phyloP scores from a whole-genome alignment of 768 basidiomycete species.

The Naematelia aurantialba region DNA sequence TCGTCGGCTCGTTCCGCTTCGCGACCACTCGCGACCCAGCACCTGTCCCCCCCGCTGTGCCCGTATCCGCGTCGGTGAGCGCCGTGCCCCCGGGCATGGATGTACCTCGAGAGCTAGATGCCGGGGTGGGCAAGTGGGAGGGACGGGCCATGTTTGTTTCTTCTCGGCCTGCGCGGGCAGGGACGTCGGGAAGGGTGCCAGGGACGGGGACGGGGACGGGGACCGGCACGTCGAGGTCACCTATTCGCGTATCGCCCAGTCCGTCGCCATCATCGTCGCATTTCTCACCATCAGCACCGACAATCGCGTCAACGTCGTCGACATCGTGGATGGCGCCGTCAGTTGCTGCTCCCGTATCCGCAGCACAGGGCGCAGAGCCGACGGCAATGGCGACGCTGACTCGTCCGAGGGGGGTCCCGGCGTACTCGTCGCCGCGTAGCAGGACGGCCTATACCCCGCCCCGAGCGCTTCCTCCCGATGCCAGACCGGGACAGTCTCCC shows the following conservation, averaged over 20 bases:
- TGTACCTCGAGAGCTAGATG: not conserved
- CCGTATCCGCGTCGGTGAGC: too few species aligned
- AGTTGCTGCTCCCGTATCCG: too few species aligned
- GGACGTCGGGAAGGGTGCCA: too few species aligned
- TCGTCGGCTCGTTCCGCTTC: not conserved
- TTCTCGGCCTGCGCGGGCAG: not conserved
- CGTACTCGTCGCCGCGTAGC: slow-evolving; percentile 18
- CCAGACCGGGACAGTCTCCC: not conserved
- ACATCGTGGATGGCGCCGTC: too few species aligned
- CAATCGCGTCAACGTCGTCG: not conserved
- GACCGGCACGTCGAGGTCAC: slow-evolving; percentile 7
- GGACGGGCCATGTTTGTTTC: slow-evolving; percentile 7
- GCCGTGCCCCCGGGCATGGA: too few species aligned
- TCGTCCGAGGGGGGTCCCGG: slow-evolving; percentile 25
- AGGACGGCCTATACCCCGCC: slow-evolving; percentile 32
- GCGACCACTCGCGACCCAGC: not conserved
- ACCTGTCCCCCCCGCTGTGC: too few species aligned
- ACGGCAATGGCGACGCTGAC: too few species aligned
- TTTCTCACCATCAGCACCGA: slow-evolving; percentile 1
- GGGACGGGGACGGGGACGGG: too few species aligned
- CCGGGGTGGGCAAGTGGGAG: slow-evolving; percentile 1
- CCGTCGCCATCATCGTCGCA: slow-evolving; percentile 12
- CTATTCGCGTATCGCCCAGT: slow-evolving; percentile 23
- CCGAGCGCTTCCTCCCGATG: not conserved
- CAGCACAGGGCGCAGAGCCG: too few species aligned